Conservation (phyloP, 1,139 yeast species). For the Arxiozyma slooffiae region DNA sequence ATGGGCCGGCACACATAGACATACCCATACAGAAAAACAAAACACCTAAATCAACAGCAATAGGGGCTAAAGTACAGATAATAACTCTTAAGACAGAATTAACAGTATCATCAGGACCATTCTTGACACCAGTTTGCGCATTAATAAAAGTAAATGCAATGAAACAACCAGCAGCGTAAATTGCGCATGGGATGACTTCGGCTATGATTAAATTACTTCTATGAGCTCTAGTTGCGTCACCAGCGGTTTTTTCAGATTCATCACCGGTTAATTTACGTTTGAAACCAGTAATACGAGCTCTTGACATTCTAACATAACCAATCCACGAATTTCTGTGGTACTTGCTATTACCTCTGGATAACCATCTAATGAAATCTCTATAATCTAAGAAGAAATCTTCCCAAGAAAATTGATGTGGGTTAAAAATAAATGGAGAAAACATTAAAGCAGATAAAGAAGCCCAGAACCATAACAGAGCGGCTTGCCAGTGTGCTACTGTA, state of each 20-base stretch:
- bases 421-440: constrained; percentile 89
- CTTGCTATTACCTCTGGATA: constrained; percentile 95
- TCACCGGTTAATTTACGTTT: constrained; percentile 84
- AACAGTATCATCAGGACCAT: constrained; percentile 40
- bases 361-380: constrained; percentile 97
- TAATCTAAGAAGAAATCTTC: constrained; percentile 97
- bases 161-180: constrained; percentile 85
- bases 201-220: constrained; percentile 78
- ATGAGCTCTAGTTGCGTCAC: constrained; percentile 92
- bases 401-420: constrained; percentile 99
- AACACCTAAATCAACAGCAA: constrained; percentile 81
- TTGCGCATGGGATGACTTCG: constrained; percentile 72
- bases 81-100: constrained; percentile 80
- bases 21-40: constrained; percentile 61
- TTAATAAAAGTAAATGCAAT: constrained; percentile 88
- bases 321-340: constrained; percentile 99
- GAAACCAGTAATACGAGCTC: constrained; percentile 97
- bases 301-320: constrained; percentile 87
- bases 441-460: constrained; percentile 83
- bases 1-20: constrained; percentile 96
- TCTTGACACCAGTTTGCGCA: constrained; percentile 89
- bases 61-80: constrained; percentile 86
- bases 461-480: constrained; percentile 98
- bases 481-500: constrained; percentile 92
- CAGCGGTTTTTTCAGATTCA: constrained; percentile 84